A percentile compares a stretch with the other conserved stretches of the same genome.
These are phyloP conservation scores for Didymosphaeria variabile DNA, from an alignment of 2,329 filamentous ascomycete species.

Conservation along the genomic window DNA sequence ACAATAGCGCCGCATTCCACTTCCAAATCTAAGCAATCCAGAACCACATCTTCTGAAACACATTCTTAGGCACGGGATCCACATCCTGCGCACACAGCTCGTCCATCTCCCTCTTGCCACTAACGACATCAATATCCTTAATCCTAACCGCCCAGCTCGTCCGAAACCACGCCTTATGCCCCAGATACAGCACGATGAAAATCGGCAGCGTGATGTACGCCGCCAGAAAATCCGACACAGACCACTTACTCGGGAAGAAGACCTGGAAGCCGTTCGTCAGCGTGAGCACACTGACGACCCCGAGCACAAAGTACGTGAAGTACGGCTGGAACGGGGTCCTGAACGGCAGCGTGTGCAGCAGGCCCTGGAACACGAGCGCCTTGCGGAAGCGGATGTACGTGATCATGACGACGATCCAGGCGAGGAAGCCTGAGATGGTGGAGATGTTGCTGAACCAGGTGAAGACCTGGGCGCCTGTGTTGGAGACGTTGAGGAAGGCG, in stretches of 20 bases:
- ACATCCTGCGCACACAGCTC: conserved; percentile 44
- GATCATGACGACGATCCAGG: conserved; percentile 65
- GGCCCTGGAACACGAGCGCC: conserved; percentile 58
- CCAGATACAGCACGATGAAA: conserved; percentile 45
- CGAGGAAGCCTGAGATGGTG: conserved; percentile 64
- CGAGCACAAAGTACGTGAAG: conserved; percentile 67
- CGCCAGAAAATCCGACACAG: conserved; percentile 60
- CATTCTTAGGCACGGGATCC: conserved; percentile 46
- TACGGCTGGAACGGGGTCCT: conserved; percentile 58
- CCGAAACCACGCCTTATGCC: conserved; percentile 44
- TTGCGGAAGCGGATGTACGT: conserved; percentile 68
- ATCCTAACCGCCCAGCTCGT: conserved; percentile 40
- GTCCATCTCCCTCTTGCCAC: conserved; percentile 48
- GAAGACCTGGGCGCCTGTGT: conserved; percentile 62
- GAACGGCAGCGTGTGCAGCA: conserved; percentile 65
- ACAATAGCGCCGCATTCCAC: not conserved
- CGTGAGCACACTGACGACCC: conserved; percentile 54
- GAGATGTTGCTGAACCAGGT: conserved; percentile 77
- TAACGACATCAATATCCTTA: conserved; percentile 44
- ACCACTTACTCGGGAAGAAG: conserved; percentile 60
- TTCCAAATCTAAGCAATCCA: conserved; percentile 42
- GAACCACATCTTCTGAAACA: conserved; percentile 45
- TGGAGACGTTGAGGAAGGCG: conserved; percentile 60
- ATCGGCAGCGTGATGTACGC: conserved; percentile 58
- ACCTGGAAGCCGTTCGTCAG: conserved; percentile 57